Evolutionary conservation across 2,329 filamentous ascomycete species (phyloP), one percentile per base, ranked within the genome.

Genomic region (Cadophora luteo-olivacea): DNA sequence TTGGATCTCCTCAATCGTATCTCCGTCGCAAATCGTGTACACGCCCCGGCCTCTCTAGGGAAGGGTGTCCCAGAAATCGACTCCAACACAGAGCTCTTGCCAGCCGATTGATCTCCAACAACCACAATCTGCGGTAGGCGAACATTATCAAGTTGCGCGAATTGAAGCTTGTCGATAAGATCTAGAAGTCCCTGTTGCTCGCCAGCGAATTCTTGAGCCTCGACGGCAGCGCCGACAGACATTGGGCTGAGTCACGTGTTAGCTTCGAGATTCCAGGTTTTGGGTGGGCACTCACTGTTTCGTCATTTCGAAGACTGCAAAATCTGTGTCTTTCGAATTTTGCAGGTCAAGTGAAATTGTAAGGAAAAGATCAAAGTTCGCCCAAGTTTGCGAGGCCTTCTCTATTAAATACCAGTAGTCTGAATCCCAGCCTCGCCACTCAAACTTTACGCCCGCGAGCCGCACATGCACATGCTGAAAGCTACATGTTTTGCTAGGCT

Each of bases 191-290:
- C 68, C 33, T 67, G 65, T 33, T 70, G 68, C 33, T 68, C 65
- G 22, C 36, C 38, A 3, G 61, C 68, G 57, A 70, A 61, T 29
- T 70, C 65, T 52, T 70, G 65, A 1, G 57, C 61, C 6, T 62
- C 55, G 3, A 70, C 48, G 49, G 32, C 48, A 16, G 62, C 65
- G 36, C 65, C 68, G 7, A 70, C 65, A 25, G 68, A 63, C 75
- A 88, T 94, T 70, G 92, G 91, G 72, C 60, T 62, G 9, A 4
- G 25, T 62, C 60, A 62, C 41, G 25, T 62, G 60, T 62, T 62
- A 62, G 41, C 41, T 33, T 6, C 19, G 7, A 32, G n/a, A 61
- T 61, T 48, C 29, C 41, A 29, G 25, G 25, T 22, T 62, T 33
- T 24, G 41, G 25, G 12, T 3, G 41, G 6, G 14, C 22, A n/a